Evolutionary conservation across 768 basidiomycete genomes (phyloP).

Genomic region (Naganishia randhawae): DNA sequence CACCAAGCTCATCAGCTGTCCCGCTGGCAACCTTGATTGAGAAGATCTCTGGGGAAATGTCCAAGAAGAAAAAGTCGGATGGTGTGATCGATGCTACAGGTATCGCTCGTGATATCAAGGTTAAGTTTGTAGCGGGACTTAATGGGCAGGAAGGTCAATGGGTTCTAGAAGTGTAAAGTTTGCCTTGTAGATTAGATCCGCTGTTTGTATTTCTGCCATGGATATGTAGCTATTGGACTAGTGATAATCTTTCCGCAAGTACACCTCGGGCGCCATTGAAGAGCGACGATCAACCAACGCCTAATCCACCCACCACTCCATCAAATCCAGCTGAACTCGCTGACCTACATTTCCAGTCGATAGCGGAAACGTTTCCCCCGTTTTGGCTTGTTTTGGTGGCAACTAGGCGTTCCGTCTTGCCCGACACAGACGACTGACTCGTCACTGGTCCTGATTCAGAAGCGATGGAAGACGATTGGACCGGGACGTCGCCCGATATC

Average conservation of each 20-base stretch:
- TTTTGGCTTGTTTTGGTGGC: background rate
- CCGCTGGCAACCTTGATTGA: constrained; percentile 10
- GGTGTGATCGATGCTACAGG: constrained; percentile 15
- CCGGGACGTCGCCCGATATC: background rate
- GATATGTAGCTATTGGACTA: constrained; percentile 2
- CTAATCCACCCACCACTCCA: background rate
- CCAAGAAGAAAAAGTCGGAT: constrained; percentile 9
- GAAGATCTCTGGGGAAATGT: constrained; percentile 4
- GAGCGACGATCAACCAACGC: background rate
- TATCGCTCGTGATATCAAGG: constrained; percentile 18
- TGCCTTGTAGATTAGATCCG: background rate
- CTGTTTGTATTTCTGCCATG: background rate
- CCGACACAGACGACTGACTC: background rate
- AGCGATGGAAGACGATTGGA: background rate
- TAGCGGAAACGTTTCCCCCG: background rate
- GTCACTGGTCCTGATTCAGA: background rate
- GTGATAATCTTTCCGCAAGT: background rate
- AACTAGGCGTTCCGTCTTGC: background rate
- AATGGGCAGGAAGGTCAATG: constrained; percentile 4
- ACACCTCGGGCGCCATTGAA: background rate
- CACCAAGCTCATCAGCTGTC: background rate
- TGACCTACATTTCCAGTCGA: constrained; percentile 11
- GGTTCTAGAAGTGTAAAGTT: background rate
- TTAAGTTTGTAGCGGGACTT: constrained; percentile 5
- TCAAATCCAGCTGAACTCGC: background rate